Percentiles rank a stretch among this genome's conserved stretches.
These are phyloP conservation scores for Tranzscheliella williamsii DNA, from an alignment of 1,284 basidiomycete species.

Conservation along the genomic window DNA sequence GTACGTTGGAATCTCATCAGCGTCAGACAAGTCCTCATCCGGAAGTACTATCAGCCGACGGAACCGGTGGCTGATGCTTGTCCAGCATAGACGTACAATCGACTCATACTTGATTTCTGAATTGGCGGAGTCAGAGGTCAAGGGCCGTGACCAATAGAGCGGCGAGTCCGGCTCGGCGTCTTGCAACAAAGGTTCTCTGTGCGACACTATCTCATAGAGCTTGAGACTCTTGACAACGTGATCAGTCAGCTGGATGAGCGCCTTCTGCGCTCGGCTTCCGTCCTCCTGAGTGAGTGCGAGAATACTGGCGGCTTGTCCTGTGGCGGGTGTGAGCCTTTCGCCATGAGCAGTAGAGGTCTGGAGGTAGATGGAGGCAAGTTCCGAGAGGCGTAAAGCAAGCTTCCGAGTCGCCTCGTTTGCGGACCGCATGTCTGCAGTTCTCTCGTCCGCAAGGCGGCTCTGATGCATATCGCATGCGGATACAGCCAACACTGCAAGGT, in stretches of 20 bases:
- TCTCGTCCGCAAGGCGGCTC: constrained; percentile 16
- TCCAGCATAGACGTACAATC: constrained; percentile 37
- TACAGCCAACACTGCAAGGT: constrained; percentile 35
- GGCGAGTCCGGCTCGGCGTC: constrained; percentile 33
- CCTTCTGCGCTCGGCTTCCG: constrained; percentile 24
- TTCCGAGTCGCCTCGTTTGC: constrained; percentile 19
- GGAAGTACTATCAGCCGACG: constrained; percentile 36
- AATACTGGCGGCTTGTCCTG: constrained; percentile 39
- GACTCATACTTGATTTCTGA: constrained; percentile 44
- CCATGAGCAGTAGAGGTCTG: constrained; percentile 20
- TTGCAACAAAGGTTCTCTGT: constrained; percentile 21
- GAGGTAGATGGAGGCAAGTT: constrained; percentile 27
- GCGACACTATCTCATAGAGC: constrained; percentile 14
- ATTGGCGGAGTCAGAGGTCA: constrained; percentile 25
- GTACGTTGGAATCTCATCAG: constrained; percentile 20
- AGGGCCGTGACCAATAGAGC: constrained; percentile 31
- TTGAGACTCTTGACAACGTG: constrained; percentile 23
- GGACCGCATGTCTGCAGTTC: constrained; percentile 27
- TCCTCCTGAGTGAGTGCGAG: constrained; percentile 31
- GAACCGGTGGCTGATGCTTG: constrained; percentile 29
- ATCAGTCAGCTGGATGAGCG: constrained; percentile 27
- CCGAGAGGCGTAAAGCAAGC: constrained; percentile 12
- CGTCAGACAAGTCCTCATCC: constrained; percentile 23
- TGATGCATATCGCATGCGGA: constrained; percentile 40
- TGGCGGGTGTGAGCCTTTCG: constrained; percentile 13